These are phyloP conservation scores for Phytomonas sp. DNA, from an alignment of 208 protist species.

Conservation along the genomic window DNA sequence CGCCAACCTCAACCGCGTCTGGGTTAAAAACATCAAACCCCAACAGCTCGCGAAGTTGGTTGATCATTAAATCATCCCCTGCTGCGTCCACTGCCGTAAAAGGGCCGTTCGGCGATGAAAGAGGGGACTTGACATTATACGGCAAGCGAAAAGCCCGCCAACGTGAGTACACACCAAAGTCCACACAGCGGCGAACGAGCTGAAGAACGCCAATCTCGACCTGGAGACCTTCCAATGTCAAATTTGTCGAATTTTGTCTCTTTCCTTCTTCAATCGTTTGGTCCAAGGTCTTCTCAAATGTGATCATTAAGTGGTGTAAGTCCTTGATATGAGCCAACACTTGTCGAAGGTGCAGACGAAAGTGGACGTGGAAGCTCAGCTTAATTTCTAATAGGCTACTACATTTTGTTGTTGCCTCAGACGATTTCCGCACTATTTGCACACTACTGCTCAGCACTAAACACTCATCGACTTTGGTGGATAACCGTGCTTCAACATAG, in stretches of 20 bases:
- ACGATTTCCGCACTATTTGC: slow-evolving; percentile 7
- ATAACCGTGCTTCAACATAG: slow-evolving; percentile 30
- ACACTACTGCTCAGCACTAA: slow-evolving; percentile 69
- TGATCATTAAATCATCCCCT: slow-evolving; percentile 38
- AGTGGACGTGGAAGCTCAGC: slow-evolving; percentile 80
- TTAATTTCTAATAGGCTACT: slow-evolving; percentile 28
- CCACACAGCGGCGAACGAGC: slow-evolving; percentile 45
- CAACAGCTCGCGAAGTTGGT: slow-evolving; percentile 21
- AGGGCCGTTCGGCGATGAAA: slow-evolving; percentile 5
- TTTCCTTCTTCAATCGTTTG: neutral
- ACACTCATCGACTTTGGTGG: slow-evolving; percentile 28
- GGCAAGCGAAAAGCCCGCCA: slow-evolving; percentile 82
- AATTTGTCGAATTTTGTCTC: neutral
- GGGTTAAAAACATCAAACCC: slow-evolving; percentile 10
- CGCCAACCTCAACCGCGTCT: slow-evolving; percentile 17
- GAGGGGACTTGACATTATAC: slow-evolving; percentile 68
- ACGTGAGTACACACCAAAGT: slow-evolving; percentile 81
- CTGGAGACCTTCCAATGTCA: neutral
- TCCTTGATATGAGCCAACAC: slow-evolving; percentile 43
- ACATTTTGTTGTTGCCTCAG: neutral
- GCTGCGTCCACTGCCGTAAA: slow-evolving; percentile 32
- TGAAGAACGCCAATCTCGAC: neutral
- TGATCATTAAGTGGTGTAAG: slow-evolving; percentile 49
- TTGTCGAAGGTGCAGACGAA: slow-evolving; percentile 33
- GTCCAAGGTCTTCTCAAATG: slow-evolving; percentile 5